A percentile compares a stretch with the other conserved stretches of the same genome.
Conservation (phyloP, 1,284 basidiomycete species). For the Trametes versicolor region DNA sequence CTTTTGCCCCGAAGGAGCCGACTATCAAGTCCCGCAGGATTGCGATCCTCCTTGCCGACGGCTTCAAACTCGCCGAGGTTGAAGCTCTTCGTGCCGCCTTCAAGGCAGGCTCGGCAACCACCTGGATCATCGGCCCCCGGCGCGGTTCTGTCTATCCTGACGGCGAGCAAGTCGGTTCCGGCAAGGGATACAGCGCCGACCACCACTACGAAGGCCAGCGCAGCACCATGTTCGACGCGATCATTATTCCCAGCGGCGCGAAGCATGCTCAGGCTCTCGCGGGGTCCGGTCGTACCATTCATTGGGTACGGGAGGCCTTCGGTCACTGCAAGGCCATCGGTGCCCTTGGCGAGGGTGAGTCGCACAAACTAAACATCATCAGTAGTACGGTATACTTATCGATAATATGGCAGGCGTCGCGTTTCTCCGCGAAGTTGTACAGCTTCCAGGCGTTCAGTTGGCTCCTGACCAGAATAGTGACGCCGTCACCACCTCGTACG, state of each 20-base stretch:
- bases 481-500: conserved; percentile 62
- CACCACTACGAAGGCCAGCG: conserved; percentile 82
- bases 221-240: conserved; percentile 83
- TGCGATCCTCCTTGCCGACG: conserved; percentile 78
- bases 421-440: conserved; percentile 58
- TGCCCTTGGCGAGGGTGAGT: conserved; percentile 71
- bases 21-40: conserved; percentile 76
- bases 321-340: conserved; percentile 83
- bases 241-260: conserved; percentile 76
- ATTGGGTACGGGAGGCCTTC: conserved; percentile 83
- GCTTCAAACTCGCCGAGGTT: conserved; percentile 71
- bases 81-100: conserved; percentile 65
- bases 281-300: conserved; percentile 65
- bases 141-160: conserved; percentile 66
- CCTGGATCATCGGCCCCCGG: conserved; percentile 75
- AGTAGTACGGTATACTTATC: neutral
- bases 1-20: conserved; percentile 67
- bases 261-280: conserved; percentile 62
- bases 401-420: conserved; percentile 50
- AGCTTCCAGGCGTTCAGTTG: conserved; percentile 56
- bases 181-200: conserved; percentile 59
- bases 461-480: conserved; percentile 46
- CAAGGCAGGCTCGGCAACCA: conserved; percentile 61
- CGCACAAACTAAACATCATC: too few species aligned
- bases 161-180: conserved; percentile 45